These are phyloP conservation scores for Xylaria sp. DNA, from an alignment of 2,329 filamentous ascomycete genomes.

Conservation along the genomic window DNA sequence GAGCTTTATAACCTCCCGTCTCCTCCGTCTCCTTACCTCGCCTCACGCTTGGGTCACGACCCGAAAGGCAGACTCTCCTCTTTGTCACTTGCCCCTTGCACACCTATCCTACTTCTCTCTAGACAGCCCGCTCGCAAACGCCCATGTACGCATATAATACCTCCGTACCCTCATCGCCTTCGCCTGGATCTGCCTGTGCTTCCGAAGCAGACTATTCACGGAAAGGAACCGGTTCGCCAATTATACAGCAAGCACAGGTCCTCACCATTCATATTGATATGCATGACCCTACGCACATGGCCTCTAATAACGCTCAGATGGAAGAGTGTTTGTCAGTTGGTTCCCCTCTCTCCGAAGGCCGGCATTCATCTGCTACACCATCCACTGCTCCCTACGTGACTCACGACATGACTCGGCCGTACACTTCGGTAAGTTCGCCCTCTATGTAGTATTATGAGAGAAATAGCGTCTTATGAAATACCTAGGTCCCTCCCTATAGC, in stretches of 20 bases:
- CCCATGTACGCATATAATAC: conserved; percentile 45
- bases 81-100: conserved; percentile 28
- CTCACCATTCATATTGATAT: conserved; percentile 41
- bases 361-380: conserved; percentile 40
- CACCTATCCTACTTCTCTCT: conserved; percentile 16
- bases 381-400: conserved; percentile 43
- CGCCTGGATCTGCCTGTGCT: conserved; percentile 36
- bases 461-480: conserved; percentile 20
- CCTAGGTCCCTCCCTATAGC: conserved; percentile 49
- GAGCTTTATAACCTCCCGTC: conserved; percentile 35
- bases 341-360: conserved; percentile 30
- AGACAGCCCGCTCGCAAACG: conserved; percentile 7
- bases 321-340: conserved; percentile 41
- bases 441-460: conserved; percentile 11
- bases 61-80: conserved; percentile 32
- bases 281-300: conserved; percentile 45
- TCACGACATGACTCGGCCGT: conserved; percentile 45
- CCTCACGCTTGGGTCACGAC: conserved; percentile 33
- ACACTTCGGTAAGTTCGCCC: conserved; percentile 46
- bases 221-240: conserved; percentile 35
- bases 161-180: conserved; percentile 36
- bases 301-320: conserved; percentile 41
- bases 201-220: conserved; percentile 34
- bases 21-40: conserved; percentile 27
- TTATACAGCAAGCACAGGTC: conserved; percentile 30